These are phyloP conservation scores for Tephrocybe sp. DNA, from an alignment of 768 basidiomycete genomes.

Conservation along the genomic window DNA sequence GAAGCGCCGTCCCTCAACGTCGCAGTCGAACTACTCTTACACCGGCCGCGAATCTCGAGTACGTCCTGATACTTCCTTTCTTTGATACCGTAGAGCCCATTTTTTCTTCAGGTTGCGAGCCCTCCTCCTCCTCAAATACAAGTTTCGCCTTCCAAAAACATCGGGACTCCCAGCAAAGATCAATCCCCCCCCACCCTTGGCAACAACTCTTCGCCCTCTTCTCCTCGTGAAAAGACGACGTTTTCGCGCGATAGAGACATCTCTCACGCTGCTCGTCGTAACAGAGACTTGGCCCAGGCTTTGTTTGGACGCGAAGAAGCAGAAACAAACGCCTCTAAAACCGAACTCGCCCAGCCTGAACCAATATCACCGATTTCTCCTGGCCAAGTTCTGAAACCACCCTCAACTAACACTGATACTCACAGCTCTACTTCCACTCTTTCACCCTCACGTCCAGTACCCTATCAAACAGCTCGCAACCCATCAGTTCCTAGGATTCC, in stretches of 20 bases:
- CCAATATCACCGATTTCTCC: background rate
- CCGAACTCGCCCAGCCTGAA: background rate
- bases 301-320: conserved; percentile 59
- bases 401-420: conserved; percentile 17
- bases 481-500: conserved; percentile 43
- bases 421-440: conserved; percentile 24
- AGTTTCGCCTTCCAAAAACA: conserved; percentile 34
- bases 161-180: conserved; percentile 28
- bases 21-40: conserved; percentile 75
- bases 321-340: conserved; percentile 11
- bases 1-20: conserved; percentile 75
- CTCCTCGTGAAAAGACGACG: conserved; percentile 10
- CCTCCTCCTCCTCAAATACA: conserved; percentile 52
- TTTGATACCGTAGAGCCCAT: conserved; percentile 13
- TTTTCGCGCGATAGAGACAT: conserved; percentile 31
- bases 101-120: conserved; percentile 51
- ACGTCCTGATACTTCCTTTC: conserved; percentile 13
- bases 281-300: conserved; percentile 75
- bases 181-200: conserved; percentile 24
- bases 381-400: conserved; percentile 1
- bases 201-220: conserved; percentile 13
- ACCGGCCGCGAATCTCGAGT: conserved; percentile 47
- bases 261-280: conserved; percentile 58
- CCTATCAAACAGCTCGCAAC: conserved; percentile 40
- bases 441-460: conserved; percentile 27